These are phyloP conservation scores for Syzygium oleosum DNA, from an alignment of 345 rosid genomes.

Conservation along the genomic window DNA sequence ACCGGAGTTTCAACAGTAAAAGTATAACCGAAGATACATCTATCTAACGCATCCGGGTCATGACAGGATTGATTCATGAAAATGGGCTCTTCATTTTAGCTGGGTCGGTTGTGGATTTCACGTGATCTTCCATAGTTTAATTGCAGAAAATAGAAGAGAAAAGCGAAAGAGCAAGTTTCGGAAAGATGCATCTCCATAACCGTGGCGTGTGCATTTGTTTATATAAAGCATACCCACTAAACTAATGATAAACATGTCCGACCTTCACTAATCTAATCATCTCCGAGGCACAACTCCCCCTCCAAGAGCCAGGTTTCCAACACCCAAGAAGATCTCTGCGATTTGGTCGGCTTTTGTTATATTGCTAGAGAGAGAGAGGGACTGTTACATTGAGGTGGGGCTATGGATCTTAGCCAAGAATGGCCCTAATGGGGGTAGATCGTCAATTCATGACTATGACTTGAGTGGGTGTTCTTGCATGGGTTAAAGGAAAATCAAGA, in stretches of 20 bases:
- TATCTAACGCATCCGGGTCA: neutral
- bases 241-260: neutral
- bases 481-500: neutral
- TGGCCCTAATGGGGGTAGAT: neutral
- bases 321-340: slow-evolving; percentile 23
- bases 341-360: slow-evolving; percentile 35
- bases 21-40: neutral
- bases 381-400: neutral
- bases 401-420: neutral
- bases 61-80: neutral
- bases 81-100: neutral
- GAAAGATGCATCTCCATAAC: neutral
- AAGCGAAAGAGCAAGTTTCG: neutral
- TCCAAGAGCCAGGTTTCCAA: neutral
- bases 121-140: neutral
- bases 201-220: neutral
- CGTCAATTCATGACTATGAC: too few species aligned
- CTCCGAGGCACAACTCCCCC: neutral
- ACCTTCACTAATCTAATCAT: neutral
- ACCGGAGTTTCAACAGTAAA: neutral
- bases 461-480: neutral
- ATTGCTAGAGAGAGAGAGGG: neutral
- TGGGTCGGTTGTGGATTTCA: neutral
- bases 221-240: neutral
- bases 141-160: neutral